Evolutionary conservation across 306 rosid genomes (phyloP).

Genomic region (Begonia loranthoides): DNA sequence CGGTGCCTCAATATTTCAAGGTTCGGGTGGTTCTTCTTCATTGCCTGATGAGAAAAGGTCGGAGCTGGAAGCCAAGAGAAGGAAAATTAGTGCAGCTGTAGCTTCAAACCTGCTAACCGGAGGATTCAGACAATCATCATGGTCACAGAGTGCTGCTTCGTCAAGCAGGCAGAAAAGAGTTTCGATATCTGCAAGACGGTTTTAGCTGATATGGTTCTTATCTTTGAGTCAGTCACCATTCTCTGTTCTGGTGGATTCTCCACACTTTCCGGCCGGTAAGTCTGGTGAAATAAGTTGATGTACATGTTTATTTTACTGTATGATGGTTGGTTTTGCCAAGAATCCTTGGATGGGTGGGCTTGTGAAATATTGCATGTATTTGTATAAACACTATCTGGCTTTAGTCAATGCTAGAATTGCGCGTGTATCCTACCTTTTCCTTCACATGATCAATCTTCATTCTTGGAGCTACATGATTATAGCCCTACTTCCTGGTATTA

Average conservation of each 20-base stretch:
- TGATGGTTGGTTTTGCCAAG: too few species aligned
- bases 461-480: too few species aligned
- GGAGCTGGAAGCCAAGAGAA: constrained; percentile 61
- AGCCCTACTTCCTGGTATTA: too few species aligned
- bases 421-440: too few species aligned
- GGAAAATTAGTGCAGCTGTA: constrained; percentile 54
- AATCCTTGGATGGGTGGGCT: too few species aligned
- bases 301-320: too few species aligned
- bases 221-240: background rate
- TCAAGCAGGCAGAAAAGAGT: constrained; percentile 24
- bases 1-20: constrained; percentile 47
- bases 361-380: too few species aligned
- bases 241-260: background rate
- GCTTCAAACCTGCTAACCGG: constrained; percentile 56
- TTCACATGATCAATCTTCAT: too few species aligned
- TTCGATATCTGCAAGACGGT: constrained; percentile 17
- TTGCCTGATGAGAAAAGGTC: constrained; percentile 27
- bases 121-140: constrained; percentile 49
- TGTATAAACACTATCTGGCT: too few species aligned
- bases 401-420: too few species aligned
- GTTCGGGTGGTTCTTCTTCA: constrained; percentile 33
- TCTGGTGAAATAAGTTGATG: too few species aligned
- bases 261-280: too few species aligned
- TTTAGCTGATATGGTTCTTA: background rate
- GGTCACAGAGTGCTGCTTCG: constrained; percentile 33